Evolutionary conservation across 306 rosid species (phyloP), one percentile per base, ranked within the genome.

Genomic region (Acmispon strigosus): DNA sequence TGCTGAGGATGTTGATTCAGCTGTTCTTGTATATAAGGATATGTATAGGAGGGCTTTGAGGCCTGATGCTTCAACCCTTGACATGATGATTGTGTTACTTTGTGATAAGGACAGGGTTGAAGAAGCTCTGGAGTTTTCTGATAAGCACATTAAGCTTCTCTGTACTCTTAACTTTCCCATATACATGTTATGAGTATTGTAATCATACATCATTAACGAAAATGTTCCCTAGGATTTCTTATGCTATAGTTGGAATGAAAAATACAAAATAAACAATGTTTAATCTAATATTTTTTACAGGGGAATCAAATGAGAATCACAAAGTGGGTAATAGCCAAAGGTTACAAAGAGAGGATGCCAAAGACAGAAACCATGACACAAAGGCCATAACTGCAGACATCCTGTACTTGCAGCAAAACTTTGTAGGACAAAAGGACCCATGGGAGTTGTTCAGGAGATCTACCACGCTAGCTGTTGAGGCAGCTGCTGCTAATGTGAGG

Each of bases 351-450:
- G 83, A 84, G 43, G 98, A 86, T 22, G 90, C 76, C 62, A 82
- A 59, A 18, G 88, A 84, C 58, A 87, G 78, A 73, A 86, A 65
- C 96, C 98, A 89, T 66, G 92, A 64, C 70, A 88, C 15, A 76
- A 92, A 86, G 12, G 96, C 96, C 98, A 87, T 80, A 24, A 79
- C 76, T 80, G 91, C 90, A 2, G 98, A 92, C 66, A 87, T 72
- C 79, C 80, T 79, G 48, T 89, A 89, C 54, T 90, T 74, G 58
- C 81, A 67, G 70, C 96, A 89, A 24, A 81, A 74, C 84, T 86
- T 84, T 1, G 72, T 51, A 36, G 88, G 89, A 70, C 89, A 87
- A 71, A 72, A 76, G 1, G 88, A 66, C 1, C 82, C 80, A 7
- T 72, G 54, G 1, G 84, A 69, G 14, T 82, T 82, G 47, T 87